phyloP scores from a whole-genome alignment of 805 yeast species.

The Vanderwaltozyma yarrowii region DNA sequence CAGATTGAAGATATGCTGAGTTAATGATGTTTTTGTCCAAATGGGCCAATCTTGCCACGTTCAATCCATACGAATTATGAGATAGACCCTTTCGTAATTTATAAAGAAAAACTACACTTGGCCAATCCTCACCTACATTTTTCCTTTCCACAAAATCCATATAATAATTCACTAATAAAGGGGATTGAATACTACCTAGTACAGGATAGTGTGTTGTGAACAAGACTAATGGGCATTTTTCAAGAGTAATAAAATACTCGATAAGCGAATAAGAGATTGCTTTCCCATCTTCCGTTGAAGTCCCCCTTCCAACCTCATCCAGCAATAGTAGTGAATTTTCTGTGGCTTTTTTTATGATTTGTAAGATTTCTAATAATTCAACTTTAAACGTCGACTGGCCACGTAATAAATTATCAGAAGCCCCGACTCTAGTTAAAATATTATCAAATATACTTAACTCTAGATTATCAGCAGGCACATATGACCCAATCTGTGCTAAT shows the following conservation, averaged over 20 bases:
- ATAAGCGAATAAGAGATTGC: conserved; percentile 71
- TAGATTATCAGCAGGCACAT: conserved; percentile 41
- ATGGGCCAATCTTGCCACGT: conserved; percentile 72
- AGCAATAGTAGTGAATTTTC: conserved; percentile 71
- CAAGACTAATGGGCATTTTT: conserved; percentile 43
- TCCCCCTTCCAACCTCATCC: conserved; percentile 95
- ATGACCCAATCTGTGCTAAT: conserved; percentile 51
- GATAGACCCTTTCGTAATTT: conserved; percentile 41
- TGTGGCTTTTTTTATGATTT: conserved; percentile 73
- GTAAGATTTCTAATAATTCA: conserved; percentile 91
- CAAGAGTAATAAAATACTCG: conserved; percentile 38
- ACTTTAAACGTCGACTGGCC: conserved; percentile 88
- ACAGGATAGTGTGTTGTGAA: conserved; percentile 83
- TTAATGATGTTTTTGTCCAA: conserved; percentile 39
- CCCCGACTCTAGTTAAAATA: conserved; percentile 61
- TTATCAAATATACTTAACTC: conserved; percentile 57
- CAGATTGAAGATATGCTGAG: conserved; percentile 32
- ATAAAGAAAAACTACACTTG: conserved; percentile 43
- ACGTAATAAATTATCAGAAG: conserved; percentile 61
- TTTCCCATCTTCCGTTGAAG: conserved; percentile 71
- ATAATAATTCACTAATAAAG: conserved; percentile 47
- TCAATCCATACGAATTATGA: conserved; percentile 67
- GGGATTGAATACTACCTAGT: conserved; percentile 40
- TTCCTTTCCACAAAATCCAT: conserved; percentile 51
- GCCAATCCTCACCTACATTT: conserved; percentile 29